Evolutionary conservation across 1,284 basidiomycete species (phyloP), one percentile per base, ranked within the genome.

Genomic region (Trametes sp.): DNA sequence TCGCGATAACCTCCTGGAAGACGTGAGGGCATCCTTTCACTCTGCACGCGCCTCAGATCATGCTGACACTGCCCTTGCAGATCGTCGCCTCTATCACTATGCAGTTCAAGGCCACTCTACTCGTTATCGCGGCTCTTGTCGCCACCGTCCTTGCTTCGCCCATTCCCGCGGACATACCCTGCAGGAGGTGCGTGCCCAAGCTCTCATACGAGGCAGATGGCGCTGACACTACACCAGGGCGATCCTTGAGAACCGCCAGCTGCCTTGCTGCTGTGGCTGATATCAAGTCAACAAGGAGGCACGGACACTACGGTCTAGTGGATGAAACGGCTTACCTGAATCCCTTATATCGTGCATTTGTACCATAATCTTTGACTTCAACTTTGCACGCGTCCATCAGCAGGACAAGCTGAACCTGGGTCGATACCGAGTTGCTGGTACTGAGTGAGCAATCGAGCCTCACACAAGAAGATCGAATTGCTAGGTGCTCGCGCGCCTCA

Each of bases 181-280:
- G 42, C 53, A 59, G 42, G 48, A 58, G 62, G 57, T 59, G 19
- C 51, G 51, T 41, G 23, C 28, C n/a, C 11, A 23, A 19, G 26
- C 21, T 26, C 14, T 38, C 16, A 16, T 13, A 8, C 36, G 21
- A 35, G 10, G 21, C 13, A 19, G 5, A 21, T 8, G 28, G 11
- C 14, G 26, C 36, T 57, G 21, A 62, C 28, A 23, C 4, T 16
- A 23, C 1, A 29, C 31, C 42, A 58, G 56, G 31, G 56, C 36
- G 14, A 24, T 38, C n/a, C 41, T 63, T 31, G 57, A 63, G 51
- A 46, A 29, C 13, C 54, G 62, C 38, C 62, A 64, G 33, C 49
- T 57, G 26, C 58, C 62, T 4, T 64, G 62, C 38, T 64, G 57
- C 54, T 57, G 45, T 29, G 42, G 59, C 23, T 53, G 28, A 52